These are phyloP conservation scores for Taphrina flavorubra DNA, from an alignment of 1,139 yeast species.

Conservation along the genomic window DNA sequence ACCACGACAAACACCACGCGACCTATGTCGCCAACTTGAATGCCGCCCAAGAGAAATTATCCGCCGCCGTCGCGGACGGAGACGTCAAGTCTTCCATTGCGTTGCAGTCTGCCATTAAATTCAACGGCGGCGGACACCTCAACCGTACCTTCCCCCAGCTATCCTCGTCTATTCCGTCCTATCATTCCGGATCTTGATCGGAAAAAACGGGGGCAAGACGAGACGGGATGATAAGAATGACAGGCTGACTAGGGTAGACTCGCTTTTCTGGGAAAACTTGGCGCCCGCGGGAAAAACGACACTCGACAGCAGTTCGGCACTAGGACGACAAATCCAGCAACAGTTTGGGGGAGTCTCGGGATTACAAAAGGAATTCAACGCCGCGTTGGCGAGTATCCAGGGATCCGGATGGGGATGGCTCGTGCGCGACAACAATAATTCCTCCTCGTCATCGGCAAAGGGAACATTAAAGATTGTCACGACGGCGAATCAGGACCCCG, in stretches of 20 bases:
- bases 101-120: conserved; percentile 79
- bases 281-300: conserved; percentile 88
- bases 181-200: no score
- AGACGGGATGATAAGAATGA: no score
- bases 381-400: conserved; percentile 84
- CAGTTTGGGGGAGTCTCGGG: conserved; percentile 82
- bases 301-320: conserved; percentile 55
- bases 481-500: conserved; percentile 86
- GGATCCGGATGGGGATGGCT: conserved; percentile 99
- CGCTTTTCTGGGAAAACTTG: conserved; percentile 87
- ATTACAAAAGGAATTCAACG: conserved; percentile 70
- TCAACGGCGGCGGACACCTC: conserved; percentile 94
- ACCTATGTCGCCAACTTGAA: conserved; percentile 91
- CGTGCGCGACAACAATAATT: conserved; percentile 68
- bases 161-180: background rate
- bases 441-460: conserved; percentile 56
- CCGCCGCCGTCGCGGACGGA: conserved; percentile 69
- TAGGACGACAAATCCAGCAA: conserved; percentile 66
- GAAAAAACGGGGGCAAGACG: no score
- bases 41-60: conserved; percentile 76
- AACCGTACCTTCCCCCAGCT: conserved; percentile 60
- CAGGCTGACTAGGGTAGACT: conserved; percentile 6
- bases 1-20: conserved; percentile 92
- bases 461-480: conserved; percentile 84
- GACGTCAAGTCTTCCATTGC: conserved; percentile 70